These are phyloP conservation scores for Athelia sp. DNA, from an alignment of 1,284 basidiomycete species.

Conservation along the genomic window DNA sequence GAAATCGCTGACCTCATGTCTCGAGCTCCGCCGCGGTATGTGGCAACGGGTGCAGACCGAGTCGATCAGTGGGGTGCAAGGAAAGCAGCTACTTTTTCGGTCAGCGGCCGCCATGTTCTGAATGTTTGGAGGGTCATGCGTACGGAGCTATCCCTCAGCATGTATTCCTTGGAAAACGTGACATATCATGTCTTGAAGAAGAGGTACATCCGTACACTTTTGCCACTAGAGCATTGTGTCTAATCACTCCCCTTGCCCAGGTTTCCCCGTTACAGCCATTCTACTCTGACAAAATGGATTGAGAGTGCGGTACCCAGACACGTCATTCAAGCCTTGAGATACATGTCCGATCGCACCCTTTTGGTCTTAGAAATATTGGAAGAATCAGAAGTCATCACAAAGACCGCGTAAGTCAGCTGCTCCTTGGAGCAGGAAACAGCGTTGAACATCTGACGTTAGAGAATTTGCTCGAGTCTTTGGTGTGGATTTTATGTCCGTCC, in stretches of 20 bases:
- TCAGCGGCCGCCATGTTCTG: conserved; percentile 85
- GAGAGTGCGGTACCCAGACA: conserved; percentile 54
- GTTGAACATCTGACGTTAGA: conserved; percentile 32
- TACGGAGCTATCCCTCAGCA: conserved; percentile 73
- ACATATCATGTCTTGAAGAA: conserved; percentile 73
- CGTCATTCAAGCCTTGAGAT: conserved; percentile 49
- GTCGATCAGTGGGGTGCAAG: conserved; percentile 72
- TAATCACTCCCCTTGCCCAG: conserved; percentile 32
- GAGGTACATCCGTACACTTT: conserved; percentile 43
- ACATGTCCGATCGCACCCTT: conserved; percentile 59
- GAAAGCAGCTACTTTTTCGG: conserved; percentile 80
- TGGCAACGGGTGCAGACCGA: conserved; percentile 25
- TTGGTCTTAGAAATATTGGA: conserved; percentile 79
- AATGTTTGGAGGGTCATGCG: conserved; percentile 94
- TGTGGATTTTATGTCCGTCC: conserved; percentile 94
- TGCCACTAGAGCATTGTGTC: conserved; percentile 2
- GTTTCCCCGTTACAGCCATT: conserved; percentile 70
- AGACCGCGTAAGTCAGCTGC: conserved; percentile 72
- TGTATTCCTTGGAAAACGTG: conserved; percentile 90
- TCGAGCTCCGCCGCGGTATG: conserved; percentile 49
- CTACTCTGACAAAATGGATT: conserved; percentile 74
- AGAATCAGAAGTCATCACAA: conserved; percentile 76
- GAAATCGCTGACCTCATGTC: conserved; percentile 66
- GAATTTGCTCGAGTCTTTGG: conserved; percentile 97
- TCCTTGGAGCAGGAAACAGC: neutral